Percentiles rank a stretch among this genome's conserved stretches.
Conservation (phyloP, 2,329 filamentous ascomycete species). For the Alternaria postmessia region DNA sequence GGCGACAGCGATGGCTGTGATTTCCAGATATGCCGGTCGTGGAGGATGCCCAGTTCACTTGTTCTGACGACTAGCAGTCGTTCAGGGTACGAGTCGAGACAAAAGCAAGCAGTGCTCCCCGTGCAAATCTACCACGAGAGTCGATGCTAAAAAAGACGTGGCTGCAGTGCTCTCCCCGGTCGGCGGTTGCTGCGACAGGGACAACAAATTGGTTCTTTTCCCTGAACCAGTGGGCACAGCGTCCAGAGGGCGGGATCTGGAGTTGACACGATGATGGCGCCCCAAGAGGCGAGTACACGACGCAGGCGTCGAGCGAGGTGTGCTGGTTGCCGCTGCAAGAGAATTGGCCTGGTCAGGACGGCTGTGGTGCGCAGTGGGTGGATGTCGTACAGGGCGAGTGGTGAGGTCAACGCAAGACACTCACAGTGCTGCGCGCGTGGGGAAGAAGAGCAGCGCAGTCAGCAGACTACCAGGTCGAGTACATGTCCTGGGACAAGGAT, state of each 20-base stretch:
- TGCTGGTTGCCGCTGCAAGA: slow-evolving; percentile 18
- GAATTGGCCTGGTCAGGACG: slow-evolving; percentile 20
- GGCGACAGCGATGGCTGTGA: neutral
- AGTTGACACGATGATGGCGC: slow-evolving; percentile 27
- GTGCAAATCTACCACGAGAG: slow-evolving; percentile 34
- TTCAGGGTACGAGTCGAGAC: slow-evolving; percentile 30
- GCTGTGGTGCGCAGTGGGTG: slow-evolving; percentile 23
- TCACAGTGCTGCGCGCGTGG: slow-evolving; percentile 8
- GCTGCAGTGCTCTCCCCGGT: slow-evolving; percentile 42
- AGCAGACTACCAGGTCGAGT: slow-evolving; percentile 28
- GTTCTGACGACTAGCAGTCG: slow-evolving; percentile 36
- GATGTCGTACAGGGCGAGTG: slow-evolving; percentile 36
- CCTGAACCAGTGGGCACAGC: slow-evolving; percentile 25
- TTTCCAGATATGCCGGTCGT: slow-evolving; percentile 16
- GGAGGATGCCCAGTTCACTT: slow-evolving; percentile 26
- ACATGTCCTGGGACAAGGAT: slow-evolving; percentile 28
- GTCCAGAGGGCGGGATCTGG: slow-evolving; percentile 36
- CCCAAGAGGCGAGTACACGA: slow-evolving; percentile 30
- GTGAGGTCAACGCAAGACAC: slow-evolving; percentile 16
- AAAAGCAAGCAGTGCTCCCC: slow-evolving; percentile 35
- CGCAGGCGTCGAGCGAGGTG: slow-evolving; percentile 32
- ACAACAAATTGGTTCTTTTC: slow-evolving; percentile 24
- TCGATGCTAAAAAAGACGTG: slow-evolving; percentile 40
- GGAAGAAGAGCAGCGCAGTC: slow-evolving; percentile 15
- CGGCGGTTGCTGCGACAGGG: slow-evolving; percentile 25